A percentile compares a stretch with the other conserved stretches of the same genome.
Evolutionary conservation across 768 basidiomycete species (phyloP).

Genomic region (Albatrellus ellisii): DNA sequence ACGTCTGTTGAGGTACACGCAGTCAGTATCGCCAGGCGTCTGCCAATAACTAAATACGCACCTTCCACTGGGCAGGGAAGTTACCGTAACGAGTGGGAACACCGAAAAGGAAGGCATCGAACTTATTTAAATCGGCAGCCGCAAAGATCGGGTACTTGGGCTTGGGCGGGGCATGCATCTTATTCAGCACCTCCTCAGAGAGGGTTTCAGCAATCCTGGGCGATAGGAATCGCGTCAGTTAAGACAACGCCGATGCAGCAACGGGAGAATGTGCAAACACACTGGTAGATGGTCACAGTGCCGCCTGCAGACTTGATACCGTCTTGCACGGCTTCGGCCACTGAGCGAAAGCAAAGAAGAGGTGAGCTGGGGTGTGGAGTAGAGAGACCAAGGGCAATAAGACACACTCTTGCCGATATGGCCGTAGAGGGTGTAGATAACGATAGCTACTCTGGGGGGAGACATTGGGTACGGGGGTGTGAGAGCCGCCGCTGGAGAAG

Average conservation of each 20-base stretch:
- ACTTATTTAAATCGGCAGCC: constrained; percentile 37
- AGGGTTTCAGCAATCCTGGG: constrained; percentile 71
- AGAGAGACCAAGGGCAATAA: not conserved
- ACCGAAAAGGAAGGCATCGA: constrained; percentile 67
- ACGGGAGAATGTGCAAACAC: no score
- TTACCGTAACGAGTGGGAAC: constrained; percentile 73
- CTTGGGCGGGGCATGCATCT: constrained; percentile 64
- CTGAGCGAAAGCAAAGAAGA: constrained; percentile 25
- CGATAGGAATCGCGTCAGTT: not conserved
- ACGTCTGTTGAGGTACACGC: constrained; percentile 27
- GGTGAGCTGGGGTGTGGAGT: not conserved
- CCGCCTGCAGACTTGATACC: constrained; percentile 32
- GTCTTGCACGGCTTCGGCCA: constrained; percentile 40
- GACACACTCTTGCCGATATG: constrained; percentile 55
- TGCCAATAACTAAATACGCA: constrained; percentile 15
- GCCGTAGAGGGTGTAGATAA: constrained; percentile 66
- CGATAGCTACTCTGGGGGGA: constrained; percentile 58
- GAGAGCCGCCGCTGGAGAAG: no score
- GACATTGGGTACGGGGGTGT: no score
- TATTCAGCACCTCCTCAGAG: constrained; percentile 44
- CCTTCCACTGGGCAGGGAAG: constrained; percentile 74
- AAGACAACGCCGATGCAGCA: not conserved
- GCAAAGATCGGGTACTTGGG: constrained; percentile 56
- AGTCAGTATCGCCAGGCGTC: not conserved
- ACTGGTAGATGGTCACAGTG: constrained; percentile 33